Conservation (phyloP, 2,329 filamentous ascomycete genomes). For the Lasiodiplodia gonubiensis region DNA sequence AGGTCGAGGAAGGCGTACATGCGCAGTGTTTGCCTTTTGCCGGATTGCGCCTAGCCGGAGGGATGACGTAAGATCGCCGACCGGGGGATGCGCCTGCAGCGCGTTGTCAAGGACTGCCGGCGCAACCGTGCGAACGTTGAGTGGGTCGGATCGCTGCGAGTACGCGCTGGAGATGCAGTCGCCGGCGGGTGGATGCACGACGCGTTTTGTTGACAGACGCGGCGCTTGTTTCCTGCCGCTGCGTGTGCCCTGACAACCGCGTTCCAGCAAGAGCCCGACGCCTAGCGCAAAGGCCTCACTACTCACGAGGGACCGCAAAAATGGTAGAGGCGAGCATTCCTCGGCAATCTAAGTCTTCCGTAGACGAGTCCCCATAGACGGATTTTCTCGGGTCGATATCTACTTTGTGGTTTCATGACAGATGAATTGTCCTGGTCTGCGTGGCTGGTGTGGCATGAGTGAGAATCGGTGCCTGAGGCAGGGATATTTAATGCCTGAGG, state of each 20-base stretch:
- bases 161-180: slow-evolving; percentile 1
- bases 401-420: no score
- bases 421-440: background rate
- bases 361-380: no score
- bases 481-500: background rate
- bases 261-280: background rate
- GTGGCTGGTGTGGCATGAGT: background rate
- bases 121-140: slow-evolving; percentile 16
- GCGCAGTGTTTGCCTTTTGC: slow-evolving; percentile 27
- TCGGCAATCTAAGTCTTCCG: background rate
- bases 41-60: slow-evolving; percentile 16
- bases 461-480: no score
- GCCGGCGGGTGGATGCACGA: background rate
- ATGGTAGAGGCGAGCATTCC: background rate
- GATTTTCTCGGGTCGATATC: no score
- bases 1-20: slow-evolving; percentile 24
- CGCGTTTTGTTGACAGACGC: slow-evolving; percentile 2
- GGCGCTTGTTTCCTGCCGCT: background rate
- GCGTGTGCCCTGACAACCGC: slow-evolving; percentile 18
- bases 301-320: background rate
- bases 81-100: slow-evolving; percentile 20
- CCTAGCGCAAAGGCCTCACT: background rate
- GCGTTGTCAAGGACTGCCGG: slow-evolving; percentile 12
- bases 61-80: slow-evolving; percentile 21
- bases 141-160: slow-evolving; percentile 18